These are phyloP conservation scores for Stereocaulon alpinum DNA, from an alignment of 495 filamentous ascomycete species.

Conservation along the genomic window DNA sequence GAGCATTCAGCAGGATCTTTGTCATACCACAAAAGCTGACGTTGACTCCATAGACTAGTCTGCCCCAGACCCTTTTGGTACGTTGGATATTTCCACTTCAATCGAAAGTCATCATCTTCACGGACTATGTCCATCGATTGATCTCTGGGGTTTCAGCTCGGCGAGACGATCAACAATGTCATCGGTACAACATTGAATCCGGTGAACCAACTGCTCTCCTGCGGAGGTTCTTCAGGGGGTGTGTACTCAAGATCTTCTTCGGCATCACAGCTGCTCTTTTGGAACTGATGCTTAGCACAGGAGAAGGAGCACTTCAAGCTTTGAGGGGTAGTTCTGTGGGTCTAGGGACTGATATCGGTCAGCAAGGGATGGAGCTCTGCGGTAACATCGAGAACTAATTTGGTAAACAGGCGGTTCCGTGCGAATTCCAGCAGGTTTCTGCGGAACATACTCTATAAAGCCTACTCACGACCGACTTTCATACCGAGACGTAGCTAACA, in stretches of 20 bases:
- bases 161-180: conserved; percentile 41
- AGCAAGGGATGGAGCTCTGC: not conserved
- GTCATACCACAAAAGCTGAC: not conserved
- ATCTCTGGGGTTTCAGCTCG: conserved; percentile 5
- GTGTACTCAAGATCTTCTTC: not conserved
- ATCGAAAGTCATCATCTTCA: not conserved
- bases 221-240: conserved; percentile 38
- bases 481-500: conserved; percentile 34
- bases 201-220: conserved; percentile 36
- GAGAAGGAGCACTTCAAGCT: conserved; percentile 33
- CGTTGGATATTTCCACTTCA: not conserved
- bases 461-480: conserved; percentile 36
- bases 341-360: conserved; percentile 34
- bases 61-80: conserved; percentile 25
- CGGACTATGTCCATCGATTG: not conserved
- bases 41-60: conserved; percentile 24
- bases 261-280: not conserved
- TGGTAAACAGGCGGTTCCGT: conserved; percentile 34
- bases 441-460: conserved; percentile 35
- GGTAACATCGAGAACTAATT: not conserved
- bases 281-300: not conserved
- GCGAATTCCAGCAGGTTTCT: conserved; percentile 40
- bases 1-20: not conserved
- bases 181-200: conserved; percentile 44
- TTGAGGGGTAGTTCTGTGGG: conserved; percentile 31